Evolutionary conservation across 75 land plant species (phyloP), one percentile per base, ranked within the genome.

Genomic region (Pinus albicaulis): DNA sequence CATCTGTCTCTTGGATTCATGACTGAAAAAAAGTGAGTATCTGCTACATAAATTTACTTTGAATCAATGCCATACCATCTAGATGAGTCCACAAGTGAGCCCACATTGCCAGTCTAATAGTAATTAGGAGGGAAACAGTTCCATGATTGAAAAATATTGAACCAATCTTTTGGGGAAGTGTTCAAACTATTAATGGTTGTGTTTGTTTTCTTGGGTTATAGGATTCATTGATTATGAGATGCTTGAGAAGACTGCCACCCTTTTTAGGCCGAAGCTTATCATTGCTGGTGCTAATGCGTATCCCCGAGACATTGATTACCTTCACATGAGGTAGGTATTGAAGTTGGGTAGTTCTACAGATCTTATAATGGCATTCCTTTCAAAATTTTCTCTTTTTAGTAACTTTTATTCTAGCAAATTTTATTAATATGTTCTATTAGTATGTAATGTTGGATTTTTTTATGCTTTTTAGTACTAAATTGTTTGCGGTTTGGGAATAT

Each of bases 271-370:
- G 63, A 93, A 93, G 79, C 89, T 93, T 57, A 85, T 93, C 24
- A 93, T 93, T 79, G 90, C 87, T 80, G 96, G 96, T 73, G 96
- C 92, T 34, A 93, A 94, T 86, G 96, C 94, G 61, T 92, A 94
- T 79, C 88, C 92, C 52, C 83, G 97, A 69, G 94, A 94, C 78
- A 88, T 91, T 76, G 96, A 93, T 70, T 95, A 92, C 76, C 88
- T 93, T 59, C 85, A 87, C 13, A 89, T 95, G 92, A 86, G 98
- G 79, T 84, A 95, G 93, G 98, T 92, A 69, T 65, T 24, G 16
- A 5, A 63, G 36, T 16, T 63, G 7, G 26, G 66, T 28, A 28
- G 28, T 28, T 63, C 31, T 34, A 63, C 66, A 63, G 5, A 3
- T 10, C 4, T 28, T 28, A 28, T 16, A 63, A 63, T 63, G 14